Base-by-base conservation (phyloP, 1,139 yeast species). In the Hansenula sp. region DNA sequence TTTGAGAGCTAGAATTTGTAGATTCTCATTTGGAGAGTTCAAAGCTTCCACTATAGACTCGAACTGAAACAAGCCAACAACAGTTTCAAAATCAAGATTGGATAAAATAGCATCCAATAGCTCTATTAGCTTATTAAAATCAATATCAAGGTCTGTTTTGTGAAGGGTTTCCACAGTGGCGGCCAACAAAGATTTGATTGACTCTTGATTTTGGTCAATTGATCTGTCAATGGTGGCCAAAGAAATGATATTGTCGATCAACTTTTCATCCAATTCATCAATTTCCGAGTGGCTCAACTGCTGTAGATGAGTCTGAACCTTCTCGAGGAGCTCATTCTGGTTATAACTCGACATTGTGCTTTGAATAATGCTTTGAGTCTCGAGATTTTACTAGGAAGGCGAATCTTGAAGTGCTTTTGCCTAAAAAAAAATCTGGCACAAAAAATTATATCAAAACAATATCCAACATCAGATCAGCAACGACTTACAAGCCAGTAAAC, bases 21-120 rank as follows among this genome's bases (percentile, higher is more conserved):
- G 40, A 13, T 54, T 47, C 3, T 45, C 41, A 18, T 55, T 48
- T 2, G 45, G 42, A 2, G 69, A 60, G 2, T 43, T 33, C 25
- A 66, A 43, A 7, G 68, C 67, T 22, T 44, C 43, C 21, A 52
- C 42, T 13, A 65, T 34, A 41, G 61, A 60, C 2, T 53, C 52
- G 6, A 58, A 40, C 3, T 60, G 46, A 36, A 57, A 62, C 4
- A 55, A 44, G n/a, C 46, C 38, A 11, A 54, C 42, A 3, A 63
- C 50, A 17, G 49, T 48, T 22, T 64, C 66, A 39, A 61, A 65
- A 6, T 57, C 46, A 21, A 56, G 37, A 6, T 56, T 36, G 1
- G 46, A 34, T 1, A 64, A 43, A 3, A 62, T 14, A 8, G 47
- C 50, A 36, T 53, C 57, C 14, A 64, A 41, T 1, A 64, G 32